phyloP scores from a whole-genome alignment of 495 filamentous ascomycete species.

The Hypoxylon intermedium region DNA sequence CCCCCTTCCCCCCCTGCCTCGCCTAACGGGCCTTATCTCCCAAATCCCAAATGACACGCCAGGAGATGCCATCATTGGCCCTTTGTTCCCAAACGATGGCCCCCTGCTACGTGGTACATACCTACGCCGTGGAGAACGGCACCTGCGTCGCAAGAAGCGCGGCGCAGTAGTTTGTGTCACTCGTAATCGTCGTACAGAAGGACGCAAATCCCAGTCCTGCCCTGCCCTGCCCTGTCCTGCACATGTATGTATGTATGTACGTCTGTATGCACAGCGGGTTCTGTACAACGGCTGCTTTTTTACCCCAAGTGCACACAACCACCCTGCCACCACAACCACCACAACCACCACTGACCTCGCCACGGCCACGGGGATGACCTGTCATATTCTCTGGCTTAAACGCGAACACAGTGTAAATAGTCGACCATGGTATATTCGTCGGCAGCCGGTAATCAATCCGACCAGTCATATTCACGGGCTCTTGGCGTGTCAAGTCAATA shows the following conservation, averaged over 20 bases:
- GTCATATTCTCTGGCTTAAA: slow-evolving; percentile 21
- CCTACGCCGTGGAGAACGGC: slow-evolving; percentile 8
- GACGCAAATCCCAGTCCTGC: background rate
- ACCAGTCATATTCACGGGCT: slow-evolving; percentile 19
- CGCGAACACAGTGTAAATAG: slow-evolving; percentile 34
- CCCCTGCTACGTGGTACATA: background rate
- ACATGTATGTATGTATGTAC: slow-evolving; percentile 10
- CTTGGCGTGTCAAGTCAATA: slow-evolving; percentile 7
- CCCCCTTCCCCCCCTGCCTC: slow-evolving; percentile 3
- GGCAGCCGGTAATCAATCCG: slow-evolving; percentile 2
- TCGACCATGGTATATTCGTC: background rate
- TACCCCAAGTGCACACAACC: slow-evolving; percentile 1
- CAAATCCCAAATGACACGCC: slow-evolving; percentile 4
- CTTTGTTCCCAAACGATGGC: slow-evolving; percentile 7
- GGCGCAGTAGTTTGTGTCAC: slow-evolving; percentile 31
- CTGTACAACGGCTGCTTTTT: slow-evolving; percentile 22
- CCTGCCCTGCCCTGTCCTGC: no score
- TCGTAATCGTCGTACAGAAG: slow-evolving; percentile 9
- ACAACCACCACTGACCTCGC: slow-evolving; percentile 6
- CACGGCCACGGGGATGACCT: slow-evolving; percentile 18
- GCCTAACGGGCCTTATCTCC: slow-evolving; percentile 10
- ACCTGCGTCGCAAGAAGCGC: slow-evolving; percentile 33
- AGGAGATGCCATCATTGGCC: slow-evolving; percentile 7
- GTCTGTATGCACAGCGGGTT: slow-evolving; percentile 12
- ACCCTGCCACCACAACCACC: no score